Evolutionary conservation across 495 filamentous ascomycete genomes (phyloP).

Genomic region (Podospora tetraspora): DNA sequence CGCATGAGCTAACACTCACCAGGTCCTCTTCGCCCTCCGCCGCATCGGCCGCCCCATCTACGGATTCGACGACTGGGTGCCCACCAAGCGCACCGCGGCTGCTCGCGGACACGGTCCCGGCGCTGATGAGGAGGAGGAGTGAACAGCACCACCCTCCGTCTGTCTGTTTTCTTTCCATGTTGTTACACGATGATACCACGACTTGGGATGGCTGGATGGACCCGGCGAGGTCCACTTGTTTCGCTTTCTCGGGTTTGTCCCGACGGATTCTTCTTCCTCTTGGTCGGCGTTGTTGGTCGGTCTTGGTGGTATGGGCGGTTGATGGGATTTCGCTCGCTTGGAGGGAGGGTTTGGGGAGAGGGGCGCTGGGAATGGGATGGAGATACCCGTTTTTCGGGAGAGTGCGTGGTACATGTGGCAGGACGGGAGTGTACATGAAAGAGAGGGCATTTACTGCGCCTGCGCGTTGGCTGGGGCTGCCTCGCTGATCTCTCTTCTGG

Average conservation of each 20-base stretch:
- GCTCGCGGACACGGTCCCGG: neutral
- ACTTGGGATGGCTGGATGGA: neutral
- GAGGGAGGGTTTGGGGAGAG: neutral
- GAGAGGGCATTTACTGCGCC: neutral
- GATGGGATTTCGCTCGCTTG: neutral
- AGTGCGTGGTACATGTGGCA: neutral
- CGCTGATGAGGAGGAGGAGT: neutral
- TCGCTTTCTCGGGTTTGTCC: neutral
- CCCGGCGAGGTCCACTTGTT: neutral
- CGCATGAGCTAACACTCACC: neutral
- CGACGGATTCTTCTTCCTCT: neutral
- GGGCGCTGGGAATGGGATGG: neutral
- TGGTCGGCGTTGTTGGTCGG: neutral
- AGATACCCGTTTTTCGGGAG: too few species aligned
- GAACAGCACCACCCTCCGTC: neutral
- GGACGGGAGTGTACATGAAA: neutral
- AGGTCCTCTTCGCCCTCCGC: conserved; percentile 60
- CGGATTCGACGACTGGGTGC: conserved; percentile 37
- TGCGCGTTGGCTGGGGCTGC: too few species aligned
- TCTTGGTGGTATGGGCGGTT: neutral
- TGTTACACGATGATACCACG: neutral
- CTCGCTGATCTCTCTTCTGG: too few species aligned
- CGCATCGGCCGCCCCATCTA: conserved; percentile 46
- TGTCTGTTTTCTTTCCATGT: neutral
- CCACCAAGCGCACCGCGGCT: neutral